Conservation (phyloP, 345 rosid species). For the Acer negundo region DNA sequence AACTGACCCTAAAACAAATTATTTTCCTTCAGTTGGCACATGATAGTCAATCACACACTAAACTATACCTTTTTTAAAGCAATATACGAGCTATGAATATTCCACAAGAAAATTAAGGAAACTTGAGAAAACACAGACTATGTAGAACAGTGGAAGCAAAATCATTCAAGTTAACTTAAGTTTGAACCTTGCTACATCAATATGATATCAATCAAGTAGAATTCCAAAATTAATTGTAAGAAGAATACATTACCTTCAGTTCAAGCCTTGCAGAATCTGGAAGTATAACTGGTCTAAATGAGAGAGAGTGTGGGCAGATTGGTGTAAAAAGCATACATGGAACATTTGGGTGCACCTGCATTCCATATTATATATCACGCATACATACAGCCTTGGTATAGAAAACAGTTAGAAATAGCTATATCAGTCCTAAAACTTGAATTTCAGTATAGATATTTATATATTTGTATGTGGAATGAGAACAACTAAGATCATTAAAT, state of each 20-base stretch:
- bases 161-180: not conserved
- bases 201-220: not conserved
- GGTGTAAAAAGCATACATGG: constrained; percentile 99
- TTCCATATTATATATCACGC: constrained; percentile 11
- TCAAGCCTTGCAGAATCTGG: constrained; percentile 97
- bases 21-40: not conserved
- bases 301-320: constrained; percentile 96
- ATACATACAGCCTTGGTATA: not conserved
- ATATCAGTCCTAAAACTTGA: not conserved
- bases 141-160: not conserved
- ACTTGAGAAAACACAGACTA: not conserved
- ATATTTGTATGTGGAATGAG: not conserved
- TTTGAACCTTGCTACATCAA: not conserved
- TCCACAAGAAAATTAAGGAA: not conserved
- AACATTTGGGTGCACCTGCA: constrained; percentile 99
- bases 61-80: not conserved
- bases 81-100: not conserved
- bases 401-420: constrained; percentile 10
- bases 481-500: not conserved
- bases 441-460: not conserved
- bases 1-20: not conserved
- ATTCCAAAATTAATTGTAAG: not conserved
- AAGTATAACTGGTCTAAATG: constrained; percentile 96
- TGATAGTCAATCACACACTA: not conserved
- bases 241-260: constrained; percentile 57